Evolutionary conservation across 768 basidiomycete genomes (phyloP), one percentile per base, ranked within the genome.

Genomic region (Lyophyllum shimeji): DNA sequence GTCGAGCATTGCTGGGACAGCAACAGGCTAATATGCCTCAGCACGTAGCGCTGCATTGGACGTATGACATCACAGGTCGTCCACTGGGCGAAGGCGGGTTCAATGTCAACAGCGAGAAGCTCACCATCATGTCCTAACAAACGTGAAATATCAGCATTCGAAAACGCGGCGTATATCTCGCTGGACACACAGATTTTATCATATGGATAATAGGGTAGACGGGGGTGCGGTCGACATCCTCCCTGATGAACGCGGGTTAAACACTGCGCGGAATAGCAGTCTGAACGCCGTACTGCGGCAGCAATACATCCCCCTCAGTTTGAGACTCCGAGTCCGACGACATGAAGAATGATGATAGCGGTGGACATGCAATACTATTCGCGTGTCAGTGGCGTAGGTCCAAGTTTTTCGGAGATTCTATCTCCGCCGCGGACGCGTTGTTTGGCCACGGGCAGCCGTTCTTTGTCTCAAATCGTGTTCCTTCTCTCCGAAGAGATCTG

Each of bases 131-230:
- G 67, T 90, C 89, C 87, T 90, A 40, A 45, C 17, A 34, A 23
- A 13, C 17, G 7, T 5, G 12, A 13, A 33, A 33, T 12, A 34
- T n/a, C 4, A 20, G 50, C 0, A 56, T 44, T 40, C n/a, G 29
- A 39, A 20, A 2, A 23, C 20, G 3, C 18, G 50, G 50, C 33
- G 27, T 40, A 49, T 53, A 13, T 7, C 51, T 23, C 40, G 37
- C 20, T 45, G 25, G 1, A 75, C 83, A 50, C 58, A 87, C 88
- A 49, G 73, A 69, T 71, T 87, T 74, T 60, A 94, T 89, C 71
- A 85, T 80, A 58, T 92, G 90, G 37, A 95, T 90, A 49, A 91
- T 73, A 6, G 93, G 92, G 67, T 89, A 94, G 0, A 93, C 89
- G 24, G 77, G 72, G 0, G 84, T 88, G 40, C 69, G 63, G 34